Conservation (phyloP, 2,329 filamentous ascomycete species). For the Pseudocercospora fijiensis region DNA sequence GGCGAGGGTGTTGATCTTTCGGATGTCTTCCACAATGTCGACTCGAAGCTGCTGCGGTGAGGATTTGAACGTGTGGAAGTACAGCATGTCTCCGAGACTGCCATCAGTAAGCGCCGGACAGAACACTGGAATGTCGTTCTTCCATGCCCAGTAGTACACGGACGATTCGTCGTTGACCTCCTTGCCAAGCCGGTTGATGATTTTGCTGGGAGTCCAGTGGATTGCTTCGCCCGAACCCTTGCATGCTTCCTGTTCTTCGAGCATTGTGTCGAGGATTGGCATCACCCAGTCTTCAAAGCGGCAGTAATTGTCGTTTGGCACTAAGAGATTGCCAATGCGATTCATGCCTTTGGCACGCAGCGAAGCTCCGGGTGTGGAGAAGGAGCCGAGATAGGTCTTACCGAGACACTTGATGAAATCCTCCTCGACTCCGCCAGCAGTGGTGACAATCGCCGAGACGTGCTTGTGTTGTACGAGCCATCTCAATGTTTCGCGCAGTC, state of each 20-base stretch:
- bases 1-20: conserved; percentile 86
- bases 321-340: conserved; percentile 90
- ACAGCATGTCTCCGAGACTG: conserved; percentile 94
- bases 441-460: conserved; percentile 90
- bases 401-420: conserved; percentile 98
- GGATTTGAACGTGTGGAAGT: conserved; percentile 94
- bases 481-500: conserved; percentile 83
- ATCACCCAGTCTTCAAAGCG: conserved; percentile 97
- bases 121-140: conserved; percentile 95
- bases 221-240: conserved; percentile 61
- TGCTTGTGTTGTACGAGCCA: conserved; percentile 92
- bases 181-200: conserved; percentile 84
- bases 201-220: conserved; percentile 91
- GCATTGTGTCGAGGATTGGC: conserved; percentile 90
- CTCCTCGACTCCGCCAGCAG: conserved; percentile 92
- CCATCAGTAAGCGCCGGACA: conserved; percentile 95
- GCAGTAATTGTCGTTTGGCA: conserved; percentile 97
- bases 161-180: conserved; percentile 92
- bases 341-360: conserved; percentile 86
- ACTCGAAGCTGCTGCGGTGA: conserved; percentile 78
- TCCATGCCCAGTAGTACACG: conserved; percentile 96
- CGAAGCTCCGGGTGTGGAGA: conserved; percentile 71
- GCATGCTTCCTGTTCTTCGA: conserved; percentile 85
- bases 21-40: conserved; percentile 92
- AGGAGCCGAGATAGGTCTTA: conserved; percentile 87